These are phyloP conservation scores for Balakata baccata DNA, from an alignment of 345 rosid species.

Conservation along the genomic window DNA sequence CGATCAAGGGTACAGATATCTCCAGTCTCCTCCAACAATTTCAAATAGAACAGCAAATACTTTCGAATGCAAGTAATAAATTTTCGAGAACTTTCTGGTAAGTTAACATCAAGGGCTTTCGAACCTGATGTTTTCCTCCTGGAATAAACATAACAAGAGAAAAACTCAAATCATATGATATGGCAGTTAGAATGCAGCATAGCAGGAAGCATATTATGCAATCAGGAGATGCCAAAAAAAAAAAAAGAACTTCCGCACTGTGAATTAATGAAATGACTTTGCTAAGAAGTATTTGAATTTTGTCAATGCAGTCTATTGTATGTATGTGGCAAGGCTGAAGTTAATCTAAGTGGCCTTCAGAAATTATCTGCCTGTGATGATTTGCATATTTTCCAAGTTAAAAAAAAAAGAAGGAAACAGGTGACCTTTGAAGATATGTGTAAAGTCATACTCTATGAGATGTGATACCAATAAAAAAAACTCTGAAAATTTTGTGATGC, in stretches of 20 bases:
- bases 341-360: not conserved
- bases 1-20: constrained; percentile 80
- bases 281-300: constrained; percentile 2
- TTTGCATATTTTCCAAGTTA: not conserved
- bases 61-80: constrained; percentile 95
- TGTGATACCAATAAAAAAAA: constrained; percentile 4
- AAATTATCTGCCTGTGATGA: not conserved
- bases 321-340: not conserved
- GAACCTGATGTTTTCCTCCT: constrained; percentile 84
- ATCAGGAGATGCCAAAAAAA: not conserved
- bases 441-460: not conserved
- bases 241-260: not conserved
- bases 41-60: constrained; percentile 81
- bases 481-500: not conserved
- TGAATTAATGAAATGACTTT: not conserved
- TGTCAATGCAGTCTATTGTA: not conserved
- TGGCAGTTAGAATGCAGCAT: not conserved
- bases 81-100: constrained; percentile 94
- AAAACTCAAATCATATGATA: not conserved
- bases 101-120: constrained; percentile 81
- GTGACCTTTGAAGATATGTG: not conserved
- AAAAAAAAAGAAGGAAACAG: not conserved
- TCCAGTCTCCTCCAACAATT: constrained; percentile 81
- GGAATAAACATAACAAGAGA: constrained; percentile 19
- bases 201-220: not conserved